Conservation (phyloP, 2,329 filamentous ascomycete species). For the Aureobasidium sp. region DNA sequence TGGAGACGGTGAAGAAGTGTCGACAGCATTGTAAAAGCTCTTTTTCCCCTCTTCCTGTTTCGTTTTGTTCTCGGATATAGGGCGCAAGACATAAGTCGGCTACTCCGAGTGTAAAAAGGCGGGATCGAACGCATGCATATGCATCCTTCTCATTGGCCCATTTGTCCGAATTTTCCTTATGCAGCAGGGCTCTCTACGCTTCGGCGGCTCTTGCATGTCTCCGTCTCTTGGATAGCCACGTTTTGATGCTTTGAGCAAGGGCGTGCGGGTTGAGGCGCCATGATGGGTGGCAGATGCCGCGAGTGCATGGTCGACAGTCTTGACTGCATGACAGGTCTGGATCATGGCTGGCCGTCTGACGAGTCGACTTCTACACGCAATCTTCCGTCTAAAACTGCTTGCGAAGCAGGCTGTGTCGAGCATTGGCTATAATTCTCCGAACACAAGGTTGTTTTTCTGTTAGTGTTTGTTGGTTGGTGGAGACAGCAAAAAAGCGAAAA, state of each 20-base stretch:
- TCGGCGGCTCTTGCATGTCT: neutral
- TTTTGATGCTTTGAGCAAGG: neutral
- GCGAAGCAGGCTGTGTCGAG: neutral
- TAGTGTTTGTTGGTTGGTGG: constrained; percentile 1
- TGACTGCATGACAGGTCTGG: neutral
- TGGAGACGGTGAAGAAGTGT: neutral
- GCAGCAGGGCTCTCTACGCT: neutral
- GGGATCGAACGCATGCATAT: constrained; percentile 4
- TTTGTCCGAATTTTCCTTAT: constrained; percentile 1
- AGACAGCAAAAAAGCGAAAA: neutral
- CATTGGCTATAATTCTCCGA: neutral
- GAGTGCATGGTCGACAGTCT: neutral
- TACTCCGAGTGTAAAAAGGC: neutral
- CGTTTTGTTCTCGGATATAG: neutral
- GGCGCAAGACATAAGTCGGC: neutral
- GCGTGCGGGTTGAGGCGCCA: neutral
- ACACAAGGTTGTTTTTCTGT: neutral
- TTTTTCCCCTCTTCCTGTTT: neutral
- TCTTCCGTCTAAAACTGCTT: neutral
- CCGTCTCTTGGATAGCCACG: neutral
- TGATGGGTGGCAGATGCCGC: neutral
- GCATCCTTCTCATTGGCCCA: constrained; percentile 1
- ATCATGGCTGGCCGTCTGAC: neutral
- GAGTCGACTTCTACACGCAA: neutral
- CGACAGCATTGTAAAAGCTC: neutral